Base-by-base conservation (phyloP, 257 asterid species). In the Nyctanthes arbortristis region DNA sequence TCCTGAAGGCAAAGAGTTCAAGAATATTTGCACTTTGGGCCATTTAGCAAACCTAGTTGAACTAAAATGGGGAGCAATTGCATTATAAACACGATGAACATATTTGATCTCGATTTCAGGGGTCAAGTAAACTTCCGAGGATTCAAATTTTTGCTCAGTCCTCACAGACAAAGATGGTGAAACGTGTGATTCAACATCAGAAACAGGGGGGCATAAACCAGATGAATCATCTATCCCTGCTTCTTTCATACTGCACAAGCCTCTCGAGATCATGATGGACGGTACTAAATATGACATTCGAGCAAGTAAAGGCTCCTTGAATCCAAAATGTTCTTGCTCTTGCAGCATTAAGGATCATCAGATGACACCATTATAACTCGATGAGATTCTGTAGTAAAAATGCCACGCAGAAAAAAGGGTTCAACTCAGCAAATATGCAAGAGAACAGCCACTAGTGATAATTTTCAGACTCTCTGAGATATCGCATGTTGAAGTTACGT, bases 1-100 rank as follows among this genome's bases (percentile, higher is more conserved):
- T 13, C 97, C 99, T 0, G 71, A 36, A 64, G 89, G 84, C 65
- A 94, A 73, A 3, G 99, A 75, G 78, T 87, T 87, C 34, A 94
- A 69, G 73, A 94, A 94, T 20, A 81, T 67, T 65, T 95, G 89
- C 57, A 94, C 99, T 79, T 94, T 94, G 31, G 99, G 99, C 99
- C 99, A 94, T 79, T 91, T 94, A 7, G 99, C 97, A 73, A 68
- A 94, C 62, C 99, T 84, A 25, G 99, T 91, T 36, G 99, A 85
- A 75, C 99, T 94, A 68, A 94, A 94, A 80, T 94, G 99, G n/a
- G 99, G 97, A 34, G 99, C 99, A 66, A 94, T 94, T 35, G 99
- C 99, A 76, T 94, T 97, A 71, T 94, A 94, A 68, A 94, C 97
- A 16, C 85, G 87, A 67, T 94, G 99, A 34, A 94, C 99, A 37